Evolutionary conservation across 345 rosid genomes (phyloP).

Genomic region (Acer saccharum): DNA sequence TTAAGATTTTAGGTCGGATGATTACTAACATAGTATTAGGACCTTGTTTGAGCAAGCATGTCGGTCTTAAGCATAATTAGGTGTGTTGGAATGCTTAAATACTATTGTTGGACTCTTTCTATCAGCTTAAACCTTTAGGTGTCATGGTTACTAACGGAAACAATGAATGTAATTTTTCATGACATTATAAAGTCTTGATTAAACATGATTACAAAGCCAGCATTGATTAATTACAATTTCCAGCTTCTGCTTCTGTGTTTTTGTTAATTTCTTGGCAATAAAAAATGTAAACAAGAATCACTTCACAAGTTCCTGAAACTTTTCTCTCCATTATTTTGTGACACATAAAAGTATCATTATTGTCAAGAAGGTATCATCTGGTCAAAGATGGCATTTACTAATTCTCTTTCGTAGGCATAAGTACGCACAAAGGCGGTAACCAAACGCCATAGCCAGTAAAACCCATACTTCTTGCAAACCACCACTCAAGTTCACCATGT

Average conservation of each 20-base stretch:
- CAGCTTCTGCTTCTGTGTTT: no score
- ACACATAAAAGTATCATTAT: background rate
- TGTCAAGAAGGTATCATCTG: background rate
- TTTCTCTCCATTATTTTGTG: background rate
- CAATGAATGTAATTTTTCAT: no score
- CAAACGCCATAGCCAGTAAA: slow-evolving; percentile 76
- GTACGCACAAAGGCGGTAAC: slow-evolving; percentile 68
- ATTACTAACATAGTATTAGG: no score
- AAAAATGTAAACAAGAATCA: background rate
- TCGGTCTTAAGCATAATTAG: no score
- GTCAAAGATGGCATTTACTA: slow-evolving; percentile 57
- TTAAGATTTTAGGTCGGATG: no score
- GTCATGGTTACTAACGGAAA: no score
- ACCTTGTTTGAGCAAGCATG: no score
- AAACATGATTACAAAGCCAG: background rate
- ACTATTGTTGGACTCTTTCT: no score
- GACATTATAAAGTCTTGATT: background rate
- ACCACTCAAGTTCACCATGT: slow-evolving; percentile 70
- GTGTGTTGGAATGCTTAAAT: no score
- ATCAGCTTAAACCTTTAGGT: no score
- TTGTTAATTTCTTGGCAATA: no score
- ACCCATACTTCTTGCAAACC: slow-evolving; percentile 93
- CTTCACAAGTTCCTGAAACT: background rate
- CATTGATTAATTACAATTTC: background rate
- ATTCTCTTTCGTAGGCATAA: slow-evolving; percentile 72